Evolutionary conservation across 2,329 filamentous ascomycete genomes (phyloP).

Genomic region (Colletotrichum sansevieriae): DNA sequence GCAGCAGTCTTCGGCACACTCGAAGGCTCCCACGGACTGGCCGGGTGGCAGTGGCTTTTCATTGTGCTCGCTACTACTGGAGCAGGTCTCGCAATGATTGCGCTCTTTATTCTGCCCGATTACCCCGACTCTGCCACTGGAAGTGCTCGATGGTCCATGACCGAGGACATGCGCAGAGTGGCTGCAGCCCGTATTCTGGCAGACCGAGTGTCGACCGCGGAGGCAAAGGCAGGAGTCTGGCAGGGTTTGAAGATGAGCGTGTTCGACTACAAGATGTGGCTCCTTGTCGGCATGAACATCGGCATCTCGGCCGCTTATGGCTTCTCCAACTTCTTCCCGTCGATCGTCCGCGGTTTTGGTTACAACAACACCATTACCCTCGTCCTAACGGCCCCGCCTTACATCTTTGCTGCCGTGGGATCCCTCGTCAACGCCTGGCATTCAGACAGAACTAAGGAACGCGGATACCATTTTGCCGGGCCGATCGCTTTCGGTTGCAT

Average conservation of each 20-base stretch:
- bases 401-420: constrained; percentile 43
- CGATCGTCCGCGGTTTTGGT: constrained; percentile 44
- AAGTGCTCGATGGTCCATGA: constrained; percentile 45
- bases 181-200: constrained; percentile 44
- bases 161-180: constrained; percentile 44
- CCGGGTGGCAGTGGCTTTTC: constrained; percentile 57
- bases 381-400: constrained; percentile 44
- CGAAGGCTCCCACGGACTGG: constrained; percentile 46
- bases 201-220: constrained; percentile 44
- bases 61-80: constrained; percentile 51
- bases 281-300: constrained; percentile 45
- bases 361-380: constrained; percentile 44
- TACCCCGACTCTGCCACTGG: constrained; percentile 46
- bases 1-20: constrained; percentile 44
- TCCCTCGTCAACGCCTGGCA: constrained; percentile 43
- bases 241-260: constrained; percentile 44
- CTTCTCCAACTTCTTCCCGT: constrained; percentile 46
- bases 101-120: constrained; percentile 44
- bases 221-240: constrained; percentile 44
- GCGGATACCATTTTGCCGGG: constrained; percentile 43
- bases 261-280: constrained; percentile 45
- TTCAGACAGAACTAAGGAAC: constrained; percentile 43
- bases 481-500: constrained; percentile 43
- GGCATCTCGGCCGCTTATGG: constrained; percentile 43
- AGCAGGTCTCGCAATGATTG: constrained; percentile 41